Conservation (phyloP, 257 asterid species). For the Penstemon eatonii region DNA sequence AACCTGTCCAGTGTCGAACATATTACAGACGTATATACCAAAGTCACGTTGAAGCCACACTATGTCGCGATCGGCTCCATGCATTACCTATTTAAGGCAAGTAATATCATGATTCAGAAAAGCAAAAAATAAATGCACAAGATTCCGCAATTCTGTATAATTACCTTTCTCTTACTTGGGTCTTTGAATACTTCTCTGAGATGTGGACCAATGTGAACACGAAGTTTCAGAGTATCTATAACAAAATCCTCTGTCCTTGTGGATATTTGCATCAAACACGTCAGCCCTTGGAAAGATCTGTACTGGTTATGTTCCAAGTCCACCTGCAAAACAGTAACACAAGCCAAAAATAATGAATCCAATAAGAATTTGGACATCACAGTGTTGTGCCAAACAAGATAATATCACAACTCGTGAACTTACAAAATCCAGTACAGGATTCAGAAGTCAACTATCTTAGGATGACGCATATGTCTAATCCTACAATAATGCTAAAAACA, state of each 20-base stretch:
- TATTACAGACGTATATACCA: conserved; percentile 91
- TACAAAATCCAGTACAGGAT: too few species aligned
- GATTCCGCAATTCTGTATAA: not conserved
- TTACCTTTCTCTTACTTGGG: conserved; percentile 86
- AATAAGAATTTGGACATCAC: too few species aligned
- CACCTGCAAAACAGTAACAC: conserved; percentile 52
- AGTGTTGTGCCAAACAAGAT: too few species aligned
- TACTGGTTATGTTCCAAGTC: conserved; percentile 98
- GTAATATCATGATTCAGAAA: conserved; percentile 1
- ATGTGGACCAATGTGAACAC: conserved; percentile 86
- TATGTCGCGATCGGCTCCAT: conserved; percentile 94
- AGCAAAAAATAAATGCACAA: conserved; percentile 22
- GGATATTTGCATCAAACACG: conserved; percentile 98
- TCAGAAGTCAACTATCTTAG: too few species aligned
- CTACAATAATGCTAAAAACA: too few species aligned
- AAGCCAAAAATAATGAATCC: too few species aligned
- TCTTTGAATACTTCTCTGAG: conserved; percentile 90
- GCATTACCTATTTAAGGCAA: conserved; percentile 75
- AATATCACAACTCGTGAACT: too few species aligned
- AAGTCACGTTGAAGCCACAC: conserved; percentile 96
- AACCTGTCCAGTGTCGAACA: conserved; percentile 99
- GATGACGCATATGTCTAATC: too few species aligned
- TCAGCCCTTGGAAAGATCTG: conserved; percentile 94
- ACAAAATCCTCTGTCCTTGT: conserved; percentile 93
- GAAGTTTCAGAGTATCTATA: conserved; percentile 88